These are phyloP conservation scores for Paracoccidioides lutzii DNA, from an alignment of 2,329 filamentous ascomycete genomes.

Conservation along the genomic window DNA sequence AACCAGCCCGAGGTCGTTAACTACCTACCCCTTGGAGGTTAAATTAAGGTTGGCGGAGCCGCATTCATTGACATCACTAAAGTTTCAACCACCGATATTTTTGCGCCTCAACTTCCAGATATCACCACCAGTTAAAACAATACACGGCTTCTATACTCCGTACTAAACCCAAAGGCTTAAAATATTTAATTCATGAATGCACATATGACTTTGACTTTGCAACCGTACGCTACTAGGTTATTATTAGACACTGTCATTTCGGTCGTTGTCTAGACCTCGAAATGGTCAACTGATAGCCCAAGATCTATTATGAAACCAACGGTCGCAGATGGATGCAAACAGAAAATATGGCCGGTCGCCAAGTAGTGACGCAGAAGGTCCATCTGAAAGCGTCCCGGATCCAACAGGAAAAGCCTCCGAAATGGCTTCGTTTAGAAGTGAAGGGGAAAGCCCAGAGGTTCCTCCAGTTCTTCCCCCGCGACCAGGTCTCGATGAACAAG, in stretches of 20 bases:
- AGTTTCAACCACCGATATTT: too few relatives aligned
- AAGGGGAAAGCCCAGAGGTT: conserved; percentile 18
- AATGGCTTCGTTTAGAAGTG: conserved; percentile 7
- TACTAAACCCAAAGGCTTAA: background rate
- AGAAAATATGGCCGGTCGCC: background rate
- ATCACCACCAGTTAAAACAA: background rate
- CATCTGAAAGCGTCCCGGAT: background rate
- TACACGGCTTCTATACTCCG: background rate
- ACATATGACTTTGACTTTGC: too few relatives aligned
- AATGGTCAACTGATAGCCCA: background rate
- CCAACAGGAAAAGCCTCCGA: background rate
- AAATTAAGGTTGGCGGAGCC: too few relatives aligned
- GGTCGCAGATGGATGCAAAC: conserved; percentile 4
- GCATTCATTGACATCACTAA: too few relatives aligned
- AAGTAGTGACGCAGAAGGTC: background rate
- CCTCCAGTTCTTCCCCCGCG: conserved; percentile 37
- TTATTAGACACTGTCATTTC: background rate
- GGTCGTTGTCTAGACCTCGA: background rate
- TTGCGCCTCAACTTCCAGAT: background rate
- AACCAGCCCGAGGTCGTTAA: too few relatives aligned
- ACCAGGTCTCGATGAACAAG: conserved; percentile 26
- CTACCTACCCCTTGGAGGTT: too few relatives aligned
- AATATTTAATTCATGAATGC: background rate
- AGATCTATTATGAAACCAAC: background rate
- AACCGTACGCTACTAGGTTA: background rate